These are phyloP conservation scores for Paramecium tetraurelia DNA, from an alignment of 73 alveolate genomes.

Conservation along the genomic window DNA sequence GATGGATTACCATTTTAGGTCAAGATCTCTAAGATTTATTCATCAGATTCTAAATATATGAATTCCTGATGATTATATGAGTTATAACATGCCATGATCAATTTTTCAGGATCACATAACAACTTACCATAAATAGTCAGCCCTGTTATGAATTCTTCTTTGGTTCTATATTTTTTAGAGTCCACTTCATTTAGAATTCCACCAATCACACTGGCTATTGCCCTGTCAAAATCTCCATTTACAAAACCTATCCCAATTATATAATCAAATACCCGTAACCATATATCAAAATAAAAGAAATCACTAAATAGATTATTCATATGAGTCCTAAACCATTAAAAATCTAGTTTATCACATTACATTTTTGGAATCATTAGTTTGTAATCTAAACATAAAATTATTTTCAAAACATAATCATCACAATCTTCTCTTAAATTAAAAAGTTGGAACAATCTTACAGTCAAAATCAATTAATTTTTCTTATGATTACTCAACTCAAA, in stretches of 20 bases:
- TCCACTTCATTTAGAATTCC: background rate
- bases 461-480: background rate
- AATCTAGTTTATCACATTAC: background rate
- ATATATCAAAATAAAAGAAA: conserved; percentile 17
- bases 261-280: conserved; percentile 33
- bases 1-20: background rate
- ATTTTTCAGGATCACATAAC: conserved; percentile 11
- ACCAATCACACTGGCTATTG: background rate
- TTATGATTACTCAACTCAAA: background rate
- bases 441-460: background rate
- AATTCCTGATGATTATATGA: background rate
- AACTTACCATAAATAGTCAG: background rate
- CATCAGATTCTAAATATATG: background rate
- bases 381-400: background rate
- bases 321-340: background rate
- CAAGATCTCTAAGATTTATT: background rate
- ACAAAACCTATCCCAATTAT: background rate
- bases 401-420: background rate
- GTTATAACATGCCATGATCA: background rate
- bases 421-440: background rate
- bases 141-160: background rate
- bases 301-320: background rate
- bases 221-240: background rate
- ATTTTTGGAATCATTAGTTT: background rate
- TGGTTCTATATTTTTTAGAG: background rate